Percentiles rank a stretch among this genome's conserved stretches.
These are phyloP conservation scores for Gymnopilus dilepis DNA, from an alignment of 768 basidiomycete genomes.

Conservation along the genomic window DNA sequence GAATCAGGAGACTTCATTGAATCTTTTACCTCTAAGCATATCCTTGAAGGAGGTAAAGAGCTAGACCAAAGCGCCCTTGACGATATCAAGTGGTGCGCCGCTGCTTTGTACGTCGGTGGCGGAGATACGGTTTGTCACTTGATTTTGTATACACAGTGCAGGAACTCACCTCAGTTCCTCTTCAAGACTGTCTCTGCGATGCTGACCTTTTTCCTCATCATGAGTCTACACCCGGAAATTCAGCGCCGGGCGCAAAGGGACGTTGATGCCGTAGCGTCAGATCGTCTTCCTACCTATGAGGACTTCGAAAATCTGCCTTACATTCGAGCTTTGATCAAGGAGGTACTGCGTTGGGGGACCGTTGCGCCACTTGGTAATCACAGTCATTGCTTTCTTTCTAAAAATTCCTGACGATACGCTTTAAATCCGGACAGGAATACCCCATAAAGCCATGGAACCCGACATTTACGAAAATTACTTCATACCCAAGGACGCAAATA, in stretches of 20 bases:
- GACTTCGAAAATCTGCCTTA: slow-evolving; percentile 41
- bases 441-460: slow-evolving; percentile 35
- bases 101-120: slow-evolving; percentile 40
- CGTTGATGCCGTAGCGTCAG: slow-evolving; percentile 39
- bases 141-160: background rate
- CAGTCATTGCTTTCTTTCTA: background rate
- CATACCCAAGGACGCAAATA: slow-evolving; percentile 38
- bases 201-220: slow-evolving; percentile 42
- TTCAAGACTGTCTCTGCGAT: slow-evolving; percentile 40
- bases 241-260: slow-evolving; percentile 45
- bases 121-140: slow-evolving; percentile 42
- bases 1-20: slow-evolving; percentile 16
- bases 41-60: slow-evolving; percentile 30
- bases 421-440: slow-evolving; percentile 25
- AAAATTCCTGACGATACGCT: too few species aligned
- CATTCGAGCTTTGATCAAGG: slow-evolving; percentile 42
- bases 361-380: slow-evolving; percentile 34
- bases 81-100: slow-evolving; percentile 34
- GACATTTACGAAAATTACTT: slow-evolving; percentile 38
- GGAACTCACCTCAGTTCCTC: background rate
- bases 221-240: slow-evolving; percentile 43
- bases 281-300: slow-evolving; percentile 39
- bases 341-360: slow-evolving; percentile 42
- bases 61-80: slow-evolving; percentile 31
- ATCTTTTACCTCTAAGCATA: slow-evolving; percentile 39